Evolutionary conservation across 2,329 filamentous ascomycete species (phyloP).

Genomic region (Curvularia spicifera): DNA sequence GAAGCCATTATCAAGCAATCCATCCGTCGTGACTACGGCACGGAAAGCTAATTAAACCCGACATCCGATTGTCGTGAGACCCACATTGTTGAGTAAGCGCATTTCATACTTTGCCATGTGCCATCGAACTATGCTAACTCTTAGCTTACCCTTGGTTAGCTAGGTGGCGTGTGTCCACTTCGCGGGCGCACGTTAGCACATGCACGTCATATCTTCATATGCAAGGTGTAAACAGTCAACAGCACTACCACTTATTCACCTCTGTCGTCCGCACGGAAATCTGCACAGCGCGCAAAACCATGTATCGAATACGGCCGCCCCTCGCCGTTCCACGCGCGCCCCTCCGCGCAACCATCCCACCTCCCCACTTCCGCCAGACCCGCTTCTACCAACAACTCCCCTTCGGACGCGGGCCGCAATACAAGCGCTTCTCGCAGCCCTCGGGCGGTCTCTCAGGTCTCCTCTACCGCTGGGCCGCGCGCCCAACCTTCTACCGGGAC

Average conservation of each 20-base stretch:
- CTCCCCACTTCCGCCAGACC: conserved; percentile 4
- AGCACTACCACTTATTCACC: background rate
- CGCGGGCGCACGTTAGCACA: background rate
- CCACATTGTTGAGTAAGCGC: too few relatives aligned
- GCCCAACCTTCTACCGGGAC: conserved; percentile 57
- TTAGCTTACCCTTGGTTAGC: too few relatives aligned
- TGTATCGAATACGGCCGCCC: conserved; percentile 28
- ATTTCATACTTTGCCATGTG: too few relatives aligned
- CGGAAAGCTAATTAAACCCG: too few relatives aligned
- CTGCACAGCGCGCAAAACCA: conserved; percentile 2
- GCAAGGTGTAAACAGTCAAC: too few relatives aligned
- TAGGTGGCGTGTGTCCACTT: background rate
- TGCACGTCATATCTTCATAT: background rate
- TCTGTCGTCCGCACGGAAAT: too few relatives aligned
- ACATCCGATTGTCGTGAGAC: too few relatives aligned
- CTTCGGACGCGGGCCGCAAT: conserved; percentile 33
- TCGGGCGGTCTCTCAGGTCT: conserved; percentile 29
- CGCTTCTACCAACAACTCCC: conserved; percentile 36
- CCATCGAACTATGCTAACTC: too few relatives aligned
- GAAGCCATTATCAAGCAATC: too few relatives aligned
- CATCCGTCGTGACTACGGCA: too few relatives aligned
- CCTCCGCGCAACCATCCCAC: conserved; percentile 1
- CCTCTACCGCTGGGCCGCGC: conserved; percentile 50
- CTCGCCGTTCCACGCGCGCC: conserved; percentile 3
- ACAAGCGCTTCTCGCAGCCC: conserved; percentile 39